A percentile compares a stretch with the other conserved stretches of the same genome.
phyloP scores from a whole-genome alignment of 2,329 filamentous ascomycete species.

The Alternaria solani region DNA sequence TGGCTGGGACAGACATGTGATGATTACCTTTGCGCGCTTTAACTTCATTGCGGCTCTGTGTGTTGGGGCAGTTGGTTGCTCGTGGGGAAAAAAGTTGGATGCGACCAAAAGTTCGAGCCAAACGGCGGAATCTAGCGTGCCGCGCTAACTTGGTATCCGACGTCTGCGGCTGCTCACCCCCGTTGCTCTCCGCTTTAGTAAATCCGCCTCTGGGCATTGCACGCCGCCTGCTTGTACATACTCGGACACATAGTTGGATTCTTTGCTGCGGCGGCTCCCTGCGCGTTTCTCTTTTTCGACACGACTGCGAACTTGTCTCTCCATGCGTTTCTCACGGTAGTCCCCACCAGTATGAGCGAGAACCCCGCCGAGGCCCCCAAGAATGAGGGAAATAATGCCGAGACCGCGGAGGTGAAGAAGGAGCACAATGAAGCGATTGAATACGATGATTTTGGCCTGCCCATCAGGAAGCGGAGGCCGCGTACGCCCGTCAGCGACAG shows the following conservation, averaged over 20 bases:
- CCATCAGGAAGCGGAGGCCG: constrained; percentile 61
- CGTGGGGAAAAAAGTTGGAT: constrained; percentile 20
- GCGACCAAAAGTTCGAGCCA: constrained; percentile 21
- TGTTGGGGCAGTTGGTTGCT: constrained; percentile 9
- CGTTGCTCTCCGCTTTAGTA: constrained; percentile 27
- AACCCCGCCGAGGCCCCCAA: constrained; percentile 41
- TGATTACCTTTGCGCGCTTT: constrained; percentile 41
- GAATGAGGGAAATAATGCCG: constrained; percentile 30
- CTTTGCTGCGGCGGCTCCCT: background rate
- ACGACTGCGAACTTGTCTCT: constrained; percentile 7
- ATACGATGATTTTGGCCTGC: constrained; percentile 76
- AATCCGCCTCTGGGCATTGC: constrained; percentile 19
- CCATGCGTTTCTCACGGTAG: constrained; percentile 27
- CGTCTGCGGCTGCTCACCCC: constrained; percentile 24
- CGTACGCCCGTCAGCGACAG: constrained; percentile 39
- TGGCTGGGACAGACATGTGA: too few relatives aligned
- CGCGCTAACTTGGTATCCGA: constrained; percentile 16
- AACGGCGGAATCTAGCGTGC: constrained; percentile 10
- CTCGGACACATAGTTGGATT: constrained; percentile 4
- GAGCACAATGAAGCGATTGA: constrained; percentile 50
- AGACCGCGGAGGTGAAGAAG: constrained; percentile 20
- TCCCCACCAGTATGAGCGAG: constrained; percentile 36
- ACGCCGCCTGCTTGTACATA: constrained; percentile 18
- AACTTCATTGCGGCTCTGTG: constrained; percentile 39
- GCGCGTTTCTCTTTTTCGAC: constrained; percentile 5